Conservation (phyloP, 2,329 filamentous ascomycete species). For the Nothophoma quercina region DNA sequence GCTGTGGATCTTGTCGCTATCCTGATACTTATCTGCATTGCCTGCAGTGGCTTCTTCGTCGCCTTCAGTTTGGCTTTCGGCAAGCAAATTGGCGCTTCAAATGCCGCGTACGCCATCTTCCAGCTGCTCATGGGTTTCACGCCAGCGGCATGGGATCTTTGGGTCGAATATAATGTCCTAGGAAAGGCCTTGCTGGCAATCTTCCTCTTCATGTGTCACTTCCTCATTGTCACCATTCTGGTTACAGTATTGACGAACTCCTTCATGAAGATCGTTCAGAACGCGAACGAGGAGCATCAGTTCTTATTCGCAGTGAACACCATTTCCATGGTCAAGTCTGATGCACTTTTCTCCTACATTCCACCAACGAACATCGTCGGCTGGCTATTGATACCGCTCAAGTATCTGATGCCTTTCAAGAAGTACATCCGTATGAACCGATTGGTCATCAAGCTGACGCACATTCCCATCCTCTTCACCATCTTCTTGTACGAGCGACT, state of each 20-base stretch:
- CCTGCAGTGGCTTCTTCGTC: conserved; percentile 93
- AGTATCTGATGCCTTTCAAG: conserved; percentile 80
- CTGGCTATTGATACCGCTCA: conserved; percentile 84
- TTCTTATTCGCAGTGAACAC: conserved; percentile 97
- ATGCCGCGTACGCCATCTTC: conserved; percentile 89
- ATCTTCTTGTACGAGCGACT: conserved; percentile 89
- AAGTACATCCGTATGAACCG: conserved; percentile 87
- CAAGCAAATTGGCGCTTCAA: conserved; percentile 71
- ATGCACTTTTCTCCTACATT: conserved; percentile 92
- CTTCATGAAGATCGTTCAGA: conserved; percentile 93
- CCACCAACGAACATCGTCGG: conserved; percentile 90
- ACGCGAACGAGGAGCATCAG: conserved; percentile 89
- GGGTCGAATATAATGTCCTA: conserved; percentile 81
- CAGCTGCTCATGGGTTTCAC: conserved; percentile 97
- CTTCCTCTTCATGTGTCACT: conserved; percentile 94
- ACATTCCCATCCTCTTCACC: conserved; percentile 84
- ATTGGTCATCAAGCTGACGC: conserved; percentile 88
- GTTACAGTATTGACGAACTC: conserved; percentile 97
- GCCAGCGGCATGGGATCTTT: conserved; percentile 90
- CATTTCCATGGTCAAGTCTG: conserved; percentile 98
- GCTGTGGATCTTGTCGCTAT: conserved; percentile 87
- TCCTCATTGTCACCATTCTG: conserved; percentile 90
- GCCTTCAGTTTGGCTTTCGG: conserved; percentile 86
- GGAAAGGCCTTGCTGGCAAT: conserved; percentile 78
- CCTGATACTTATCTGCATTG: conserved; percentile 82